A percentile compares a stretch with the other conserved stretches of the same genome.
Evolutionary conservation across 1,139 yeast species (phyloP).

Genomic region (Hyphopichia buzzinii): DNA sequence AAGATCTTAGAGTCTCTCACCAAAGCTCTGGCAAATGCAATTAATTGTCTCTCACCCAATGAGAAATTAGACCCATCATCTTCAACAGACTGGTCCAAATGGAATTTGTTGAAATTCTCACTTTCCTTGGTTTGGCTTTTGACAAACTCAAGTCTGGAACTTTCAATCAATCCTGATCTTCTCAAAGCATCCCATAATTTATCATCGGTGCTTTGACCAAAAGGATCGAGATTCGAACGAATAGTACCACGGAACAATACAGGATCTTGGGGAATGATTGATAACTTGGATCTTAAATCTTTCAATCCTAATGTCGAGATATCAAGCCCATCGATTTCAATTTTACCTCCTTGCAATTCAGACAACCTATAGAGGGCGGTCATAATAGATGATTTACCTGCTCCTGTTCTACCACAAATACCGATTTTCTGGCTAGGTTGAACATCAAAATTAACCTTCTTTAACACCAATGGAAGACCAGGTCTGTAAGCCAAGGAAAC

Average conservation of each 20-base stretch:
- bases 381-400: slow-evolving; percentile 73
- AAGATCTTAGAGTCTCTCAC: slow-evolving; percentile 49
- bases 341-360: slow-evolving; percentile 53
- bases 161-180: slow-evolving; percentile 43
- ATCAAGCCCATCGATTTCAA: slow-evolving; percentile 60
- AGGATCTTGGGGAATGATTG: slow-evolving; percentile 48
- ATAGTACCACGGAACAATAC: slow-evolving; percentile 41
- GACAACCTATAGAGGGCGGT: slow-evolving; percentile 61
- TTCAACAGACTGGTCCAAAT: slow-evolving; percentile 49
- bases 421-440: slow-evolving; percentile 63
- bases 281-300: slow-evolving; percentile 31
- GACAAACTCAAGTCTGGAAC: slow-evolving; percentile 20
- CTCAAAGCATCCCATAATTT: slow-evolving; percentile 44
- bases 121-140: slow-evolving; percentile 13
- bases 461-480: slow-evolving; percentile 71
- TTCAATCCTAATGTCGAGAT: slow-evolving; percentile 41
- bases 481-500: slow-evolving; percentile 71
- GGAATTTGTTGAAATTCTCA: slow-evolving; percentile 41
- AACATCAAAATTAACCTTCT: slow-evolving; percentile 46
- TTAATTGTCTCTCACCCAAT: slow-evolving; percentile 53
- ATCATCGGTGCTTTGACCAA: slow-evolving; percentile 35
- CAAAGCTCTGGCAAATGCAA: slow-evolving; percentile 54
- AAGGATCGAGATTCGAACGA: slow-evolving; percentile 43
- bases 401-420: slow-evolving; percentile 79
- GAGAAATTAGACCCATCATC: slow-evolving; percentile 57